These are phyloP conservation scores for Usnea hakonensis DNA, from an alignment of 495 filamentous ascomycete species.

Conservation along the genomic window DNA sequence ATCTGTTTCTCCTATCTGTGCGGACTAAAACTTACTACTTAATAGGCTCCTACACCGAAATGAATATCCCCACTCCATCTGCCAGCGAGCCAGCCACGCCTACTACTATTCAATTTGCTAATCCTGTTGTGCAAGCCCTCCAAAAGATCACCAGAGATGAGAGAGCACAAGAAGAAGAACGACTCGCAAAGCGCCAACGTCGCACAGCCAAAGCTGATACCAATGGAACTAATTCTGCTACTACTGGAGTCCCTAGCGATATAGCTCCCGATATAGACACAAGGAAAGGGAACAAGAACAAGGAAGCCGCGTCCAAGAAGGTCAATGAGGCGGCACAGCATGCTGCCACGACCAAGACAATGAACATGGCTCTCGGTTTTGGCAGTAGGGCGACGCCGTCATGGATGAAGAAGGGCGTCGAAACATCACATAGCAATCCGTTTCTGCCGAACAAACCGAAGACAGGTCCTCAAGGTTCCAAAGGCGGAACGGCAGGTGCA, in stretches of 20 bases:
- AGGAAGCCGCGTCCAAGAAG: slow-evolving; percentile 39
- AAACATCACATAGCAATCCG: slow-evolving; percentile 16
- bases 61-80: slow-evolving; percentile 20
- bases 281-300: slow-evolving; percentile 51
- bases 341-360: slow-evolving; percentile 23
- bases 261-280: slow-evolving; percentile 40
- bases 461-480: slow-evolving; percentile 7
- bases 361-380: slow-evolving; percentile 25
- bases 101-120: slow-evolving; percentile 20
- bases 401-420: slow-evolving; percentile 19
- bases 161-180: slow-evolving; percentile 42
- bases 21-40: slow-evolving; percentile 17
- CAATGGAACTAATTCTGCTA: slow-evolving; percentile 31
- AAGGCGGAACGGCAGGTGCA: background rate
- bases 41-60: slow-evolving; percentile 33
- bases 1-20: background rate
- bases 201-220: slow-evolving; percentile 34
- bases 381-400: slow-evolving; percentile 21
- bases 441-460: slow-evolving; percentile 15
- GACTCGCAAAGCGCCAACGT: slow-evolving; percentile 45
- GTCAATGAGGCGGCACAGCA: slow-evolving; percentile 45
- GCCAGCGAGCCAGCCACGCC: slow-evolving; percentile 21
- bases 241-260: slow-evolving; percentile 37
- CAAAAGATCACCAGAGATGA: slow-evolving; percentile 33
- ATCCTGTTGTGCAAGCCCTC: slow-evolving; percentile 24